phyloP scores from a whole-genome alignment of 352 stramenopile genomes.

The Saprolegnia parasitica region DNA sequence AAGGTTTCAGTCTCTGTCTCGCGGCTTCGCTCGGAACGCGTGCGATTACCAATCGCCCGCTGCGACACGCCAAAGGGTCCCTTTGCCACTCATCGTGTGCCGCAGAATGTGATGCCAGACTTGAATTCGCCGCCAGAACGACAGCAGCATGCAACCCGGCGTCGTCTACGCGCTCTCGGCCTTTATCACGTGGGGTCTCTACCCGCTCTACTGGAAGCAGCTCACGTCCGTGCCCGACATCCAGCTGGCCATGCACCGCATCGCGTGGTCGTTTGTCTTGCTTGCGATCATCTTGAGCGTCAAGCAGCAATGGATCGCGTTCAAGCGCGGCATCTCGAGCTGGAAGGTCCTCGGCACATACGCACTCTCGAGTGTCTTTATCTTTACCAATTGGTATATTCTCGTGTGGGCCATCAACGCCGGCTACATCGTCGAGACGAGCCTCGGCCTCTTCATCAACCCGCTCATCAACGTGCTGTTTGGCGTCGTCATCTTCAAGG shows the following conservation, averaged over 20 bases:
- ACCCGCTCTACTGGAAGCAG: constrained; percentile 26
- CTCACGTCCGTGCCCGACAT: not conserved
- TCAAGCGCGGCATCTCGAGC: not conserved
- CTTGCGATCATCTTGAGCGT: not conserved
- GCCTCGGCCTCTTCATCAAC: constrained; percentile 20
- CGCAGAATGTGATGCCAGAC: not conserved
- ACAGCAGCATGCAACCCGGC: constrained; percentile 2
- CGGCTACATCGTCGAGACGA: constrained; percentile 26
- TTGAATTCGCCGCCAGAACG: too few relatives aligned
- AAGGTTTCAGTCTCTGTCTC: not conserved
- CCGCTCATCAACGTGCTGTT: constrained; percentile 24
- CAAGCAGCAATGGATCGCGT: constrained; percentile 12
- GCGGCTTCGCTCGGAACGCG: too few relatives aligned
- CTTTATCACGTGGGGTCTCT: constrained; percentile 3
- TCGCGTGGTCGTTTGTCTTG: constrained; percentile 24
- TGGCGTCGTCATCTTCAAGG: constrained; percentile 17
- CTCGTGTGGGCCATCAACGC: constrained; percentile 6
- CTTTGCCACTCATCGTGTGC: not conserved
- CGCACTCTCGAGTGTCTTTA: constrained; percentile 17
- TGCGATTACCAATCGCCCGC: not conserved
- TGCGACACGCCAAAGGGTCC: not conserved
- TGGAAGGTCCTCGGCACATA: constrained; percentile 12
- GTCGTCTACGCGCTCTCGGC: constrained; percentile 9
- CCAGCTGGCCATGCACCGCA: constrained; percentile 10
- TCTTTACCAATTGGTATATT: constrained; percentile 13